Evolutionary conservation across 2,329 filamentous ascomycete genomes (phyloP).

Genomic region (Aspergillus spinulosporus): DNA sequence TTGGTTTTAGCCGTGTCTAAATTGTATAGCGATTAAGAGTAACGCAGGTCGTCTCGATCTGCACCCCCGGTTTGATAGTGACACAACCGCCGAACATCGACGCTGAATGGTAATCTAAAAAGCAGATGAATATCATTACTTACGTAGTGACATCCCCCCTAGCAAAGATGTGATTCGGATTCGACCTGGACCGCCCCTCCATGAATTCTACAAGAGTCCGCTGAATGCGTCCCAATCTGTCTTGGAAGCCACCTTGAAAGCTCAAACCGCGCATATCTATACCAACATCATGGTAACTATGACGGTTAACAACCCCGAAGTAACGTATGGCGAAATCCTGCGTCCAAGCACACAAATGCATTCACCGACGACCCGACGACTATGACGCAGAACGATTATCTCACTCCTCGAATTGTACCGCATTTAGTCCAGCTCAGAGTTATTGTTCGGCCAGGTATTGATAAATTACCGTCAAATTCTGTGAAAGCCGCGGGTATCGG

Average conservation of each 20-base stretch:
- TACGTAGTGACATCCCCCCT: not conserved
- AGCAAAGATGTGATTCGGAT: slow-evolving; percentile 43
- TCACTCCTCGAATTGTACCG: slow-evolving; percentile 29
- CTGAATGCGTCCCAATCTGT: slow-evolving; percentile 35
- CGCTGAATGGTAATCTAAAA: too few relatives aligned
- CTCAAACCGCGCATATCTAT: slow-evolving; percentile 26
- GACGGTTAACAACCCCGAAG: slow-evolving; percentile 14
- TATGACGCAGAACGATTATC: slow-evolving; percentile 47
- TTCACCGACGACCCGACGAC: slow-evolving; percentile 49
- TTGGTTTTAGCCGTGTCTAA: too few relatives aligned
- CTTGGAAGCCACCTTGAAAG: slow-evolving; percentile 26
- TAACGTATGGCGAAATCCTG: slow-evolving; percentile 38
- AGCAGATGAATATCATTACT: too few relatives aligned
- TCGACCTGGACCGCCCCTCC: slow-evolving; percentile 54
- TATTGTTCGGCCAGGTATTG: slow-evolving; percentile 21
- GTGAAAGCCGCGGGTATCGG: slow-evolving; percentile 42
- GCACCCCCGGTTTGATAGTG: too few relatives aligned
- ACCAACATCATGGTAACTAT: slow-evolving; percentile 14
- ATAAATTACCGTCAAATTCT: slow-evolving; percentile 18
- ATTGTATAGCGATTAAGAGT: too few relatives aligned
- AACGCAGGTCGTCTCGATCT: too few relatives aligned
- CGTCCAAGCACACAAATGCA: slow-evolving; percentile 38
- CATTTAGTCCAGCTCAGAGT: not conserved
- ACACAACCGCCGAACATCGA: too few relatives aligned
- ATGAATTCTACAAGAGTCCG: slow-evolving; percentile 49